These are phyloP conservation scores for Arabidopsis arenosa DNA, from an alignment of 345 rosid genomes.

Conservation along the genomic window DNA sequence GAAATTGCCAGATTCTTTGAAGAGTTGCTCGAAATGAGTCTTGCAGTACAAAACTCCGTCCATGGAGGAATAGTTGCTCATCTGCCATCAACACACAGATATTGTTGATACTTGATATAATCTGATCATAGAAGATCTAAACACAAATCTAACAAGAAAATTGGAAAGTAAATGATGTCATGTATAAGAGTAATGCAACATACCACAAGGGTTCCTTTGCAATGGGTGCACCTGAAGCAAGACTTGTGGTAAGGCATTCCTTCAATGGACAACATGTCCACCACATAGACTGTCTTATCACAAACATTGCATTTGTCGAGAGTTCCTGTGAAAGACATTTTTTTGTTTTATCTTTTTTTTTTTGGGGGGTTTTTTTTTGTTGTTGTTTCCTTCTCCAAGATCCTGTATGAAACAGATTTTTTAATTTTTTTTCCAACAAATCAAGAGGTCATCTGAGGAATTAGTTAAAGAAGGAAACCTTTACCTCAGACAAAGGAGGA, in stretches of 20 bases:
- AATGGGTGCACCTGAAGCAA: slow-evolving; percentile 92
- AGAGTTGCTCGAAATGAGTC: slow-evolving; percentile 96
- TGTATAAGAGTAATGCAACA: background rate
- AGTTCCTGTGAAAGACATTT: slow-evolving; percentile 92
- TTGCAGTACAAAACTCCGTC: slow-evolving; percentile 97
- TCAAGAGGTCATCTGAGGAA: slow-evolving; percentile 41
- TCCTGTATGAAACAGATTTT: slow-evolving; percentile 26
- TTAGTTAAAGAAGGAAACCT: slow-evolving; percentile 24
- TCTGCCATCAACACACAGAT: slow-evolving; percentile 50
- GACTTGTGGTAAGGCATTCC: slow-evolving; percentile 86
- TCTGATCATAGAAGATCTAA: background rate
- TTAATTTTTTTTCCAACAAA: background rate
- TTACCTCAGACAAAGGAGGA: slow-evolving; percentile 53
- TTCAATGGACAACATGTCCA: slow-evolving; percentile 86
- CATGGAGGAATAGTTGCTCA: slow-evolving; percentile 99
- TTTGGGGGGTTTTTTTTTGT: background rate
- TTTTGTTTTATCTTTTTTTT: background rate
- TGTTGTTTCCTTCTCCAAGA: slow-evolving; percentile 37
- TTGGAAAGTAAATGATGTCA: background rate
- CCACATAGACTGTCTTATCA: slow-evolving; percentile 85
- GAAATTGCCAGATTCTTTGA: slow-evolving; percentile 98
- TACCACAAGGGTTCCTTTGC: slow-evolving; percentile 89
- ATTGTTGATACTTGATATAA: background rate
- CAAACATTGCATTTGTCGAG: slow-evolving; percentile 91
- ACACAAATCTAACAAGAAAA: slow-evolving; percentile 1